Conservation (phyloP, 148 eudicot species). For the Rhododendron ferrugineum region DNA sequence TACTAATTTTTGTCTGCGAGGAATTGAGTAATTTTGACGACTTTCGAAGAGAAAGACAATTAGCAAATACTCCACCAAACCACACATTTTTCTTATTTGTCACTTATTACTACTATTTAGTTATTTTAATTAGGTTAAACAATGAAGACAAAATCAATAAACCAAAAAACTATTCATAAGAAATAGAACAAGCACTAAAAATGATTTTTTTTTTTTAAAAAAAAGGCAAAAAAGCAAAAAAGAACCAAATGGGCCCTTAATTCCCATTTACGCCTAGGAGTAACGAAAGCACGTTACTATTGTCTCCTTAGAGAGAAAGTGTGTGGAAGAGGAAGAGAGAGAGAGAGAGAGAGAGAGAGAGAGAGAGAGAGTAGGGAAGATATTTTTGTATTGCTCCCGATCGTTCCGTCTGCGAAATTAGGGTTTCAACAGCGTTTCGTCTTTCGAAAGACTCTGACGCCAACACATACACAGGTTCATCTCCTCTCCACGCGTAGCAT, state of each 20-base stretch:
- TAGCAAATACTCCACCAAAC: no score
- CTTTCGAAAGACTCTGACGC: not conserved
- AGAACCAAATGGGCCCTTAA: not conserved
- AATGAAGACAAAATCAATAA: no score
- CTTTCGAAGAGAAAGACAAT: not conserved
- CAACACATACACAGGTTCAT: not conserved
- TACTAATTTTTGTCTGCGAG: not conserved
- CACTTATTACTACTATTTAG: no score
- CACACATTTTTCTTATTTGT: no score
- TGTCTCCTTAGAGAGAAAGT: not conserved
- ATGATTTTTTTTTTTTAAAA: no score
- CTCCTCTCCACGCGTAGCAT: not conserved
- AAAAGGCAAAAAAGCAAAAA: not conserved
- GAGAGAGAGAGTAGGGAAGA: not conserved
- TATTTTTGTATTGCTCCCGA: slow-evolving; percentile 15
- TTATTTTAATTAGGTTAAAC: no score
- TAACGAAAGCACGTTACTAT: not conserved
- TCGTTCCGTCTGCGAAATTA: slow-evolving; percentile 1
- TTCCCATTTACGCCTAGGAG: not conserved
- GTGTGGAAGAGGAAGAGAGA: no score
- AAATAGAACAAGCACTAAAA: not conserved
- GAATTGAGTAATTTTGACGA: not conserved
- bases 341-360: slow-evolving; percentile 1
- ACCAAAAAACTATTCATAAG: no score
- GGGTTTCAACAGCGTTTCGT: slow-evolving; percentile 5